Percentiles rank a stretch among this genome's conserved stretches.
phyloP scores from a whole-genome alignment of 2,329 filamentous ascomycete species.

The Trichoderma sp. region DNA sequence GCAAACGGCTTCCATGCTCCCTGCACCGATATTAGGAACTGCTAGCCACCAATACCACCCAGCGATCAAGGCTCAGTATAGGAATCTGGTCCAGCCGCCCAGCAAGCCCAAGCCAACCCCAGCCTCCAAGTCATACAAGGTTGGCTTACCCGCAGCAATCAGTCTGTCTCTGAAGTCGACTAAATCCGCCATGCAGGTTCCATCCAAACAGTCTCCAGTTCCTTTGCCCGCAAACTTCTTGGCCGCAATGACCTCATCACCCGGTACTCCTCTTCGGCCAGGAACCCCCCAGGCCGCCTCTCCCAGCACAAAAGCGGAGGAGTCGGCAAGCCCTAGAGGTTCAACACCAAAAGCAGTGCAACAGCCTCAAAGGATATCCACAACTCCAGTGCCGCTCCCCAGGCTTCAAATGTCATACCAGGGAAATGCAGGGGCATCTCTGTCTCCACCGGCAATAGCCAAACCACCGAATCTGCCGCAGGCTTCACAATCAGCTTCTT shows the following conservation, averaged over 20 bases:
- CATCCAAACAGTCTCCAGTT: conserved; percentile 43
- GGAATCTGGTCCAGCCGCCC: conserved; percentile 16
- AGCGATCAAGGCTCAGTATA: conserved; percentile 17
- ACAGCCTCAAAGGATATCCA: conserved; percentile 24
- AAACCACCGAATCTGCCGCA: not conserved
- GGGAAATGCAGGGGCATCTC: not conserved
- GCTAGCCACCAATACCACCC: conserved; percentile 15
- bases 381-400: conserved; percentile 35
- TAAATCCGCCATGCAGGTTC: conserved; percentile 33
- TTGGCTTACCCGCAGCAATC: conserved; percentile 29
- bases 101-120: conserved; percentile 28
- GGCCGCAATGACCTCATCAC: conserved; percentile 38
- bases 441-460: not conserved
- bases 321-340: not conserved
- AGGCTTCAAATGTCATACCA: conserved; percentile 21
- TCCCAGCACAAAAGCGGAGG: conserved; percentile 13
- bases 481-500: not conserved
- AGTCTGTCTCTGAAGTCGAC: conserved; percentile 27
- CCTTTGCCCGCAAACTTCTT: conserved; percentile 43
- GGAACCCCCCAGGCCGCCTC: conserved; percentile 1
- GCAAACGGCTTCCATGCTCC: not conserved
- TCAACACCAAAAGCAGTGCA: not conserved
- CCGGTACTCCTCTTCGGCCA: conserved; percentile 23
- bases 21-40: not conserved
- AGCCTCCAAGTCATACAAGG: conserved; percentile 33